Evolutionary conservation across 495 filamentous ascomycete species (phyloP).

Genomic region (Lophium mytilinum): DNA sequence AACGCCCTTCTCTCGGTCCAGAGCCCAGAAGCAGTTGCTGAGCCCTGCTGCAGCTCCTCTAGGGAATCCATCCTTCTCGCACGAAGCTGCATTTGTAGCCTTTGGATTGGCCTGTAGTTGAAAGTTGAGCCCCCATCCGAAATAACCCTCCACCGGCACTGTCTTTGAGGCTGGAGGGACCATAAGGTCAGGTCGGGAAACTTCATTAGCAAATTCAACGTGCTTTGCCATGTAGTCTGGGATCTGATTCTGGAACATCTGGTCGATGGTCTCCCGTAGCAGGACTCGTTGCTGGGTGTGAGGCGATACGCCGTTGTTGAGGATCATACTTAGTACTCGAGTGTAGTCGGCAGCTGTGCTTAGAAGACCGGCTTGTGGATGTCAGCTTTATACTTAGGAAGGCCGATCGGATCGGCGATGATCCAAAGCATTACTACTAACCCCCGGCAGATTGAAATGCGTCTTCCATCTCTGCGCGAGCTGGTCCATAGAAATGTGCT

Average conservation of each 20-base stretch:
- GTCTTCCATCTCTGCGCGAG: slow-evolving; percentile 24
- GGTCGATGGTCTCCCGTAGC: slow-evolving; percentile 41
- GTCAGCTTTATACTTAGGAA: too few species aligned
- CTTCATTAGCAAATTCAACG: too few species aligned
- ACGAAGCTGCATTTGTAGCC: too few species aligned
- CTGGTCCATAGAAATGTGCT: slow-evolving; percentile 36
- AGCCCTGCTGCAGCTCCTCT: slow-evolving; percentile 37
- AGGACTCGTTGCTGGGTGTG: slow-evolving; percentile 41
- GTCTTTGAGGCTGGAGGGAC: slow-evolving; percentile 43
- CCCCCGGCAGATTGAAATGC: slow-evolving; percentile 49
- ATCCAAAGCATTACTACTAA: too few species aligned
- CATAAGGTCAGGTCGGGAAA: slow-evolving; percentile 26
- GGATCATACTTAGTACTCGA: slow-evolving; percentile 4
- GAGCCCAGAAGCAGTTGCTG: slow-evolving; percentile 55
- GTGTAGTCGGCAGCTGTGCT: too few species aligned
- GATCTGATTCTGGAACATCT: slow-evolving; percentile 57
- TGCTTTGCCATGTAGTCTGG: slow-evolving; percentile 25
- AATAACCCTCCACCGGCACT: slow-evolving; percentile 9
- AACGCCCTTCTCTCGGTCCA: slow-evolving; percentile 50
- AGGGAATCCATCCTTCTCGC: too few species aligned
- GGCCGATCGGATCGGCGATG: too few species aligned
- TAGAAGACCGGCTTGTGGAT: too few species aligned
- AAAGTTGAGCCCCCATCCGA: slow-evolving; percentile 46
- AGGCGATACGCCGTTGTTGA: slow-evolving; percentile 36
- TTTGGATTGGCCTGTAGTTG: too few species aligned